phyloP scores from a whole-genome alignment of 2,329 filamentous ascomycete genomes.

The Neonectria punicea region DNA sequence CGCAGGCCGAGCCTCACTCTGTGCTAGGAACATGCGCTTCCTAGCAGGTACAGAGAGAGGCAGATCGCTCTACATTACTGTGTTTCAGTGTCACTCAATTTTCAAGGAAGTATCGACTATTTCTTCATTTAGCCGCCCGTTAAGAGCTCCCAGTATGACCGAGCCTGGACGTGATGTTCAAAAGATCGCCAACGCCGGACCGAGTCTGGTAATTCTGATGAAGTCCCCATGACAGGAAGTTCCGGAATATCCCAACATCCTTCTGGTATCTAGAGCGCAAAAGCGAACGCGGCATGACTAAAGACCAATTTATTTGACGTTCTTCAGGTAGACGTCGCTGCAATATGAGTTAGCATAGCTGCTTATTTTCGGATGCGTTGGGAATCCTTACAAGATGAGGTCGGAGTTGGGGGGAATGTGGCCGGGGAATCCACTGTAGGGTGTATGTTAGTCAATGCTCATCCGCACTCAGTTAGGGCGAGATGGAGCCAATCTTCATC shows the following conservation, averaged over 20 bases:
- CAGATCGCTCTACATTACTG: too few species aligned
- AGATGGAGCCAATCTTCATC: slow-evolving; percentile 4
- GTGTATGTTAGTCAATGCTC: slow-evolving; percentile 23
- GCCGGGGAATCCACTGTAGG: slow-evolving; percentile 78
- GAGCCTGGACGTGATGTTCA: neutral
- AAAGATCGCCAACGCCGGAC: neutral
- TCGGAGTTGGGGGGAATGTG: slow-evolving; percentile 80
- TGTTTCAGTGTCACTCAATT: neutral
- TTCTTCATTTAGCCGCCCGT: slow-evolving; percentile 7
- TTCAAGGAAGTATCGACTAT: neutral
- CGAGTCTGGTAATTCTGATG: neutral
- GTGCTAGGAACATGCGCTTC: neutral
- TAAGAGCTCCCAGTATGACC: neutral
- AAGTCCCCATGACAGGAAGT: neutral
- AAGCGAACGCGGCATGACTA: slow-evolving; percentile 7
- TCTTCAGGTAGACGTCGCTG: slow-evolving; percentile 77
- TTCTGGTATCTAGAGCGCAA: slow-evolving; percentile 20
- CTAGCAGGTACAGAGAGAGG: neutral
- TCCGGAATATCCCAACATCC: neutral
- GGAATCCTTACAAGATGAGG: slow-evolving; percentile 79
- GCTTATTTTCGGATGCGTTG: neutral
- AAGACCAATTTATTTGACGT: slow-evolving; percentile 58
- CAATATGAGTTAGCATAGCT: slow-evolving; percentile 20
- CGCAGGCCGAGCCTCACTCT: neutral
- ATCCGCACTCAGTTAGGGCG: neutral